Evolutionary conservation across 106 monocot species (phyloP).

Genomic region (Dendrobium catenatum): DNA sequence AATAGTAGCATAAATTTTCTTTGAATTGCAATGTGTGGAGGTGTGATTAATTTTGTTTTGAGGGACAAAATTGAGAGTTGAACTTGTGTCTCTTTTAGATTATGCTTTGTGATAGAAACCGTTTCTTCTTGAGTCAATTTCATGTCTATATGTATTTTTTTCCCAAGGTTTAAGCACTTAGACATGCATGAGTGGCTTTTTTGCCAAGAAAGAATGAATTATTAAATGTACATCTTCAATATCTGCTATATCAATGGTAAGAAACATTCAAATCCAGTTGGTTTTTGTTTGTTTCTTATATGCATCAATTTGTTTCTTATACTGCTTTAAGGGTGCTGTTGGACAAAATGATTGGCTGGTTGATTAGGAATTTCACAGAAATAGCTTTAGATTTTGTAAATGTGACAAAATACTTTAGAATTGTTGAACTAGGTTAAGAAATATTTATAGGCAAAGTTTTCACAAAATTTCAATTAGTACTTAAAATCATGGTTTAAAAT

Average conservation of each 20-base stretch:
- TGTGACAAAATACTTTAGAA: no score
- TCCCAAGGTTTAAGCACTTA: not conserved
- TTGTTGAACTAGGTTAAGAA: no score
- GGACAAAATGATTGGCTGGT: no score
- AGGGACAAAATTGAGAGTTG: not conserved
- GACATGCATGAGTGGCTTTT: not conserved
- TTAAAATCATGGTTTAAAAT: no score
- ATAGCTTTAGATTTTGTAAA: no score
- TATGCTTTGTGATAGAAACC: not conserved
- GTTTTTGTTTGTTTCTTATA: no score
- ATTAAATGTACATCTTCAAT: not conserved
- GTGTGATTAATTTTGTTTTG: not conserved
- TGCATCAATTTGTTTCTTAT: not conserved
- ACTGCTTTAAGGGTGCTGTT: no score
- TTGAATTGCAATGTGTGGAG: not conserved
- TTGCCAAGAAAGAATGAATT: not conserved
- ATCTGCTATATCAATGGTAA: not conserved
- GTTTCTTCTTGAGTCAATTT: not conserved
- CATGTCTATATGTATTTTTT: not conserved
- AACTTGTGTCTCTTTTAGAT: not conserved
- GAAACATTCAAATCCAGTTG: no score
- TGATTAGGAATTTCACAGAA: no score
- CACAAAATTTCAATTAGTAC: no score
- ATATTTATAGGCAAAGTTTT: no score
- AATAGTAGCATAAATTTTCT: not conserved